Evolutionary conservation across 306 rosid genomes (phyloP).

Genomic region (Vigna mungo): DNA sequence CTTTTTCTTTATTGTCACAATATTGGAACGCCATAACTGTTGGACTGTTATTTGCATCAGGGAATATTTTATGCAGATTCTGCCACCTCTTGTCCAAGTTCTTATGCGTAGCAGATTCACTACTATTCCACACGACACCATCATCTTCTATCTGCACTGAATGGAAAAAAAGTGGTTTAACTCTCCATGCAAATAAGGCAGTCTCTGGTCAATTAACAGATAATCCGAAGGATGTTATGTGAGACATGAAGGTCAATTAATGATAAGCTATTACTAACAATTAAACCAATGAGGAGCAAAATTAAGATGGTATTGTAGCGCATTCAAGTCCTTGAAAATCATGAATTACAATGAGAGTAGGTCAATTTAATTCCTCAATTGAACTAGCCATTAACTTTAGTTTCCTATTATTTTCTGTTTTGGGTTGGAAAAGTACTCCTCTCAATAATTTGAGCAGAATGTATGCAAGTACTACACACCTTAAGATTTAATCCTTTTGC

Average conservation of each 20-base stretch:
- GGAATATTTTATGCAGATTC: background rate
- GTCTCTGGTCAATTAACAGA: background rate
- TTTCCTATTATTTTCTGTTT: background rate
- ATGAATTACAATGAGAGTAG: background rate
- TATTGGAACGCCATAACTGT: background rate
- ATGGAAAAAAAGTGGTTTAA: constrained; percentile 55
- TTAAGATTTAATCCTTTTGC: background rate
- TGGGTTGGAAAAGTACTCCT: background rate
- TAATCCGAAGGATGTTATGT: background rate
- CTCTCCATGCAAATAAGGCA: background rate
- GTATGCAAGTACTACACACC: background rate
- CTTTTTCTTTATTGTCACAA: background rate
- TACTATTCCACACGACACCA: constrained; percentile 49
- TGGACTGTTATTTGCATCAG: background rate
- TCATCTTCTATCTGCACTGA: constrained; percentile 81
- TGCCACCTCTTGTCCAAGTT: constrained; percentile 23
- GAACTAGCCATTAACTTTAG: background rate
- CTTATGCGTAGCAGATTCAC: constrained; percentile 50
- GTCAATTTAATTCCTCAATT: background rate
- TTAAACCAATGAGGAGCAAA: background rate
- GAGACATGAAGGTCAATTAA: background rate
- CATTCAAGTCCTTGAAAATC: background rate
- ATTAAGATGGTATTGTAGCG: background rate
- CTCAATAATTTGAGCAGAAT: background rate
- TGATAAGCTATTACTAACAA: background rate